Base-by-base conservation (phyloP, 768 basidiomycete species). In the Auriscalpium vulgare region DNA sequence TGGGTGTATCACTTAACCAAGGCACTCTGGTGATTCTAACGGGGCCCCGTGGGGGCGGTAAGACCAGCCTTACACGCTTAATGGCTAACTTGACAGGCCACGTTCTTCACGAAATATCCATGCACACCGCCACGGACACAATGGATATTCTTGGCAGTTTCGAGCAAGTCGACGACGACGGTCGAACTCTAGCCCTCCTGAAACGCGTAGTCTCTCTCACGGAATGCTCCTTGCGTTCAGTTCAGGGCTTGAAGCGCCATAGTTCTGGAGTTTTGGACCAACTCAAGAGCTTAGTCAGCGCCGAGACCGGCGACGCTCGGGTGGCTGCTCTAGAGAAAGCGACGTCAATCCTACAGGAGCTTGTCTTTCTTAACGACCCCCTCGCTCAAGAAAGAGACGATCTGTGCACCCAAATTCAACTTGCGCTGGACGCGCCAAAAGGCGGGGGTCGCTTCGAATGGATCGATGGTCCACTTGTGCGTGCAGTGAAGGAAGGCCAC, bases 121-220 rank as follows among this genome's bases (percentile, higher is more conserved):
- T 97, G 65, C 95, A 89, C 67, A 85, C 80, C 56, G 85, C 90
- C 8, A 93, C 91, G 2, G 97, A 99, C 67, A 90, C 94, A 1
- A 85, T 86, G 68, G 97, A 99, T 69, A 85, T 99, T 37, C 73
- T 99, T 46, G 97, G 97, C 37, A 88, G 90, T 67, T 98, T 97
- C 65, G 97, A 99, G 70, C 95, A 98, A 71, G 82, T 87, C 29
- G 88, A 93, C 67, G 53, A 66, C 38, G 70, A 69, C n/a, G 71
- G 73, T 37, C 76, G 75, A 34, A 51, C 66, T 44, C 53, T 70
- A 10, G 63, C 65, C 16, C 55, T 78, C 10, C 65, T 80, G 10
- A 71, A 77, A 35, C 70, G 78, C 16, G 61, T 77, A 6, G 59
- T 81, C 19, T 57, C 59, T 23, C 57, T 78, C 1, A 56, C 77